These are phyloP conservation scores for Diaporthe destruens DNA, from an alignment of 2,329 filamentous ascomycete species.

Conservation along the genomic window DNA sequence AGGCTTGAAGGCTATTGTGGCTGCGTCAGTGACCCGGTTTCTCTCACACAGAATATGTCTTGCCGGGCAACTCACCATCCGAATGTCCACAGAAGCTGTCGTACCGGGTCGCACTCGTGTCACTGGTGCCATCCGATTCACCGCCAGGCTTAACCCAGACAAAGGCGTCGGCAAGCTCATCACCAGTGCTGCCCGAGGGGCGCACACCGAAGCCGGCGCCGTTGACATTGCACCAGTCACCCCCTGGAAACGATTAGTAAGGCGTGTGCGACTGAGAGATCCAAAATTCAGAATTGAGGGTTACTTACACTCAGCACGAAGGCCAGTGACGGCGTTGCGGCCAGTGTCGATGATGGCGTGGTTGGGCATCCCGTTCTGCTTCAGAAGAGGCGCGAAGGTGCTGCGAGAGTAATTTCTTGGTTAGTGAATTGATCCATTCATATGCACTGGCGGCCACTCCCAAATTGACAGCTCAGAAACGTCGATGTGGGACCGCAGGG, in stretches of 20 bases:
- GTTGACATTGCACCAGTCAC: conserved; percentile 59
- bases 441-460: no score
- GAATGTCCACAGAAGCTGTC: conserved; percentile 65
- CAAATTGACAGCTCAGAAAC: no score
- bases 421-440: neutral
- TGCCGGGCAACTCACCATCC: conserved; percentile 46
- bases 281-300: no score
- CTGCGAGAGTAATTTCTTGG: conserved; percentile 1
- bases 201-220: conserved; percentile 73
- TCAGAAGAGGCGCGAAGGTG: conserved; percentile 54
- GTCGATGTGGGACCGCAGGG: no score
- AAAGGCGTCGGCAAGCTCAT: conserved; percentile 72
- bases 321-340: conserved; percentile 56
- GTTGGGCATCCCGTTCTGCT: conserved; percentile 56
- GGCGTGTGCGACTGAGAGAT: neutral
- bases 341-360: conserved; percentile 59
- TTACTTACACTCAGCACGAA: conserved; percentile 54
- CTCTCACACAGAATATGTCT: rapidly evolving
- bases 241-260: conserved; percentile 44
- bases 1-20: conserved; percentile 63
- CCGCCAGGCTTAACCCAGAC: conserved; percentile 79
- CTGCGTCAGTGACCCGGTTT: neutral
- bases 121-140: conserved; percentile 65
- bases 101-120: conserved; percentile 63
- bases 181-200: conserved; percentile 70